Conservation (phyloP, 2,329 filamentous ascomycete genomes). For the Verticillium isaacii region DNA sequence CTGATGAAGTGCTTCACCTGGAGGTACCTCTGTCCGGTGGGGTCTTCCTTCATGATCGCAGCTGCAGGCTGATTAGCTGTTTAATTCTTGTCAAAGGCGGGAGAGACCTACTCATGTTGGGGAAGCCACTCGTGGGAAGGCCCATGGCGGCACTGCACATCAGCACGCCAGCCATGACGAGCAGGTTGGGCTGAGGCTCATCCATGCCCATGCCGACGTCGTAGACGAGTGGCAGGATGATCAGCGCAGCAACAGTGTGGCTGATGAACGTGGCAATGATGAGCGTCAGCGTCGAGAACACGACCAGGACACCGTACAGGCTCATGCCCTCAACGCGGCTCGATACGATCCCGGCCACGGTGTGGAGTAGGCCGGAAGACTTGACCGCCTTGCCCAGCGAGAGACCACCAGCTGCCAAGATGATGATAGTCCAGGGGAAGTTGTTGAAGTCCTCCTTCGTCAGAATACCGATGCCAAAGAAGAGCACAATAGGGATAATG, state of each 20-base stretch:
- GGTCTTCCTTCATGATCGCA: slow-evolving; percentile 98
- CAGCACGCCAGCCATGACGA: slow-evolving; percentile 91
- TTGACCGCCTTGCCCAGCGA: slow-evolving; percentile 92
- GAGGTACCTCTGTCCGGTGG: slow-evolving; percentile 87
- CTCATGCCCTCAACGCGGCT: slow-evolving; percentile 69
- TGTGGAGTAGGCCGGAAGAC: slow-evolving; percentile 85
- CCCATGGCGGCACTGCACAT: slow-evolving; percentile 99
- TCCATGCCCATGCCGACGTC: slow-evolving; percentile 83
- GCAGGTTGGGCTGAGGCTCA: slow-evolving; percentile 84
- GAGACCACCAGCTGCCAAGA: slow-evolving; percentile 88
- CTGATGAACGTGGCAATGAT: slow-evolving; percentile 97
- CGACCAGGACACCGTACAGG: slow-evolving; percentile 79
- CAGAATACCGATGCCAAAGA: slow-evolving; percentile 93
- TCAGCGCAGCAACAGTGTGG: slow-evolving; percentile 92
- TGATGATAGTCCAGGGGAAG: slow-evolving; percentile 99
- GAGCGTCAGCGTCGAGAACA: slow-evolving; percentile 79
- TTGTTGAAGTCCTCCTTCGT: slow-evolving; percentile 99
- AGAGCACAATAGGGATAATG: slow-evolving; percentile 90
- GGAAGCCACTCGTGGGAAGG: slow-evolving; percentile 91
- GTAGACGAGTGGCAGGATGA: slow-evolving; percentile 85
- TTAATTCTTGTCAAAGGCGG: not conserved
- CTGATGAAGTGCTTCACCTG: slow-evolving; percentile 92
- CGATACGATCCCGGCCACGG: slow-evolving; percentile 76
- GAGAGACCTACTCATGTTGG: slow-evolving; percentile 89
- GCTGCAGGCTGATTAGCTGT: slow-evolving; percentile 42